A percentile compares a stretch with the other conserved stretches of the same genome.
phyloP scores from a whole-genome alignment of 2,329 filamentous ascomycete genomes.

The Botryotinia calthae region DNA sequence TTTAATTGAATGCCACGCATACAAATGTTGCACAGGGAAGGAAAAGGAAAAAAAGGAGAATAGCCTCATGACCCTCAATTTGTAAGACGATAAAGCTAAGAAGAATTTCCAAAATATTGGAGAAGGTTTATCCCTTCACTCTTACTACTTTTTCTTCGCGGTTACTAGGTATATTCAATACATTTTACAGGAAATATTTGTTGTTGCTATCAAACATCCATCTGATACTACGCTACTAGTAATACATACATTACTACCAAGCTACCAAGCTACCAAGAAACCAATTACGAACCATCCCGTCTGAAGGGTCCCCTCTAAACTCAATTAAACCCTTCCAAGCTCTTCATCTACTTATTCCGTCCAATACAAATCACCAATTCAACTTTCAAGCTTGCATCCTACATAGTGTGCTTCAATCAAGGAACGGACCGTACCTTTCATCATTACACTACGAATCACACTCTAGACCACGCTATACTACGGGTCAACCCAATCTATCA shows the following conservation, averaged over 20 bases:
- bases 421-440: neutral
- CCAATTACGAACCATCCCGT: neutral
- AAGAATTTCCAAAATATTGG: neutral
- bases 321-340: neutral
- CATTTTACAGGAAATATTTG: no score
- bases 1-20: constrained; percentile 10
- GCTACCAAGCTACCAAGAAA: neutral
- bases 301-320: neutral
- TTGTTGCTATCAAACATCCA: neutral
- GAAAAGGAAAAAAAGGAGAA: neutral
- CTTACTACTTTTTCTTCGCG: neutral
- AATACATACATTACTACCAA: neutral
- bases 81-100: neutral
- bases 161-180: neutral
- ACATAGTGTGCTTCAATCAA: neutral
- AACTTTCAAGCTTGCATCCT: constrained; percentile 1
- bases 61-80: constrained; percentile 9
- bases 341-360: neutral
- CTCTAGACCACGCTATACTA: neutral
- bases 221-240: neutral
- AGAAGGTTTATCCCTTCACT: neutral
- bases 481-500: neutral
- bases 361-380: neutral
- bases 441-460: neutral
- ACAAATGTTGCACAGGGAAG: neutral